These are phyloP conservation scores for Geranium brycei DNA, from an alignment of 345 rosid genomes.

Conservation along the genomic window DNA sequence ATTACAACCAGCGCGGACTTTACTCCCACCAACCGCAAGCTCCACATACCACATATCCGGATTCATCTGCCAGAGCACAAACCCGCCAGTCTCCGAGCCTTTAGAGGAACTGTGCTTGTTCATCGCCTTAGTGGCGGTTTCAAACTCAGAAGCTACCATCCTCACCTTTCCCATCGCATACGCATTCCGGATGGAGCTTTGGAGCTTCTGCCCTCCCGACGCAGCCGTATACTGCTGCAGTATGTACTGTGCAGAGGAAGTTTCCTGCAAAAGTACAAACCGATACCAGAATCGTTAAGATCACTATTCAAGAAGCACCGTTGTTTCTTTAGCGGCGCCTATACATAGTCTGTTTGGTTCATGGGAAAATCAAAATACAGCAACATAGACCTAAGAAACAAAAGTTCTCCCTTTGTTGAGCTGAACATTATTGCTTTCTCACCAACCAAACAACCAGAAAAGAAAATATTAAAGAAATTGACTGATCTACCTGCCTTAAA, in stretches of 20 bases:
- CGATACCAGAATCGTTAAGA: background rate
- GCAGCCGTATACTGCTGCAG: conserved; percentile 38
- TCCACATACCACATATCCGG: conserved; percentile 41
- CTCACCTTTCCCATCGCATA: conserved; percentile 34
- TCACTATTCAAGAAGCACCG: no score
- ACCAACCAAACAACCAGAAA: no score
- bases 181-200: conserved; percentile 28
- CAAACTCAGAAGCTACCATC: conserved; percentile 30
- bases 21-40: conserved; percentile 31
- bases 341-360: no score
- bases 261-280: conserved; percentile 19
- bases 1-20: conserved; percentile 38
- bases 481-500: no score
- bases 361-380: no score
- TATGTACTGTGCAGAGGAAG: conserved; percentile 39
- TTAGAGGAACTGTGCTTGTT: conserved; percentile 21
- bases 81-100: conserved; percentile 26
- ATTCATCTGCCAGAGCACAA: conserved; percentile 37
- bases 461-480: no score
- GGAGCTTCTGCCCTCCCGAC: conserved; percentile 33
- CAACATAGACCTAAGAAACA: no score
- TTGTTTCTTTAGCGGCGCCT: no score
- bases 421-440: no score
- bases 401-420: no score
- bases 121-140: conserved; percentile 19